phyloP scores from a whole-genome alignment of 495 filamentous ascomycete genomes.

The Elaphomyces granulatus region DNA sequence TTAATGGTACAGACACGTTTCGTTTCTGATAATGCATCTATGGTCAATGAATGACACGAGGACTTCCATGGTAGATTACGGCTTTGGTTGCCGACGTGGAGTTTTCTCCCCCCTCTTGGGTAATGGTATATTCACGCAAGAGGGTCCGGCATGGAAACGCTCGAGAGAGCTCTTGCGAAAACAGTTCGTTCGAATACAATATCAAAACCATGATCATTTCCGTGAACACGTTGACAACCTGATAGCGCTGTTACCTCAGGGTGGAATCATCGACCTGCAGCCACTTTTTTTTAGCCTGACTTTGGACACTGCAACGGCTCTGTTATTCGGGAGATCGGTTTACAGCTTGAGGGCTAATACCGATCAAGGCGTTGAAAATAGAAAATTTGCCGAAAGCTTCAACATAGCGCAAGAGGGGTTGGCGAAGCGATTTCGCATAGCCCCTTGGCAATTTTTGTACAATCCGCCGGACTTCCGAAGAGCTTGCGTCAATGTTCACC shows the following conservation, averaged over 20 bases:
- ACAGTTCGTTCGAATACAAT: constrained; percentile 23
- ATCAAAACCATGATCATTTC: constrained; percentile 11
- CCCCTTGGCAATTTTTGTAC: constrained; percentile 24
- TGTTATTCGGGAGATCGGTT: constrained; percentile 34
- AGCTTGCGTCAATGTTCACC: constrained; percentile 26
- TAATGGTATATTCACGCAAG: constrained; percentile 41
- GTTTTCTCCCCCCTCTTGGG: constrained; percentile 10
- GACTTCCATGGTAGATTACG: constrained; percentile 6
- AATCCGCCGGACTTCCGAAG: constrained; percentile 16
- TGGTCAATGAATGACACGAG: too few relatives aligned
- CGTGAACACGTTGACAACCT: constrained; percentile 9
- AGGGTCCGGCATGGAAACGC: constrained; percentile 37
- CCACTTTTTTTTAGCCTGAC: constrained; percentile 33
- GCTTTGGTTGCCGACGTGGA: constrained; percentile 6
- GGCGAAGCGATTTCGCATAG: constrained; percentile 25
- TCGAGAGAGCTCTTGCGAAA: constrained; percentile 35
- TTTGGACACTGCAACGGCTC: constrained; percentile 27
- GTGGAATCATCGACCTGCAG: constrained; percentile 26
- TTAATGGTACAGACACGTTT: constrained; percentile 23
- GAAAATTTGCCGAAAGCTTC: constrained; percentile 23
- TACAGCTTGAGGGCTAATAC: constrained; percentile 19
- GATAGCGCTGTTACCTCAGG: not conserved
- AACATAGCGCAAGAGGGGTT: constrained; percentile 24
- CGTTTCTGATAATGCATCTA: too few relatives aligned
- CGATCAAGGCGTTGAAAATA: constrained; percentile 11